Percentiles rank a stretch among this genome's conserved stretches.
phyloP scores from a whole-genome alignment of 768 basidiomycete genomes.

The Gyrodon lividus region DNA sequence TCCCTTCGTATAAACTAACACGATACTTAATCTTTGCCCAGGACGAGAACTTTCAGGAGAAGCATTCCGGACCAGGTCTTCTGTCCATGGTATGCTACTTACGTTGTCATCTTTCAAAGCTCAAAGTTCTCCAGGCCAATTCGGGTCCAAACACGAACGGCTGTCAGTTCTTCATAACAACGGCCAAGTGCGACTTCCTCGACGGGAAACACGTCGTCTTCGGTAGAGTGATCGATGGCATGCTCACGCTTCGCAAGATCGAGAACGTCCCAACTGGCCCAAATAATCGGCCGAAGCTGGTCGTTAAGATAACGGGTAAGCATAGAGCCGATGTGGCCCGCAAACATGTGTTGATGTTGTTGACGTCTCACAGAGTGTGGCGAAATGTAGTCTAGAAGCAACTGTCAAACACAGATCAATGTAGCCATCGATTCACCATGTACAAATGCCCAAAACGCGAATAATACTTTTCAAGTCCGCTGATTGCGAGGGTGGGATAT shows the following conservation, averaged over 20 bases:
- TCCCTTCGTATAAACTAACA: not conserved
- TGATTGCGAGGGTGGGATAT: no score
- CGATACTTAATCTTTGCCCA: conserved; percentile 28
- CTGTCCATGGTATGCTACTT: conserved; percentile 75
- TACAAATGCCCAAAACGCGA: not conserved
- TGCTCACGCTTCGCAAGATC: conserved; percentile 94
- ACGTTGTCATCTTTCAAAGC: not conserved
- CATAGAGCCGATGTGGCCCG: not conserved
- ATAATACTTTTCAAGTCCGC: no score
- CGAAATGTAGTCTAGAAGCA: conserved; percentile 46
- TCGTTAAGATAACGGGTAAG: conserved; percentile 84
- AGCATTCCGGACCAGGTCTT: conserved; percentile 82
- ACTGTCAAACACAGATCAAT: not conserved
- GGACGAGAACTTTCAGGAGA: conserved; percentile 95
- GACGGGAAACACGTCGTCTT: conserved; percentile 96
- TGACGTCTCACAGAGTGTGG: conserved; percentile 45
- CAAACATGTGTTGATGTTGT: not conserved
- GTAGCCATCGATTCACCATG: not conserved
- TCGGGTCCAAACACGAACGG: conserved; percentile 94
- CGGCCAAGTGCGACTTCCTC: conserved; percentile 90
- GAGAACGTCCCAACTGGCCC: conserved; percentile 92
- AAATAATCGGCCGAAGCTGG: conserved; percentile 86
- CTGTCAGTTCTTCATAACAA: conserved; percentile 98
- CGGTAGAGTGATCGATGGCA: conserved; percentile 85
- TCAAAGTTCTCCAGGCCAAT: conserved; percentile 64